phyloP scores from a whole-genome alignment of 805 yeast genomes.

The Kazachstania martiniae region DNA sequence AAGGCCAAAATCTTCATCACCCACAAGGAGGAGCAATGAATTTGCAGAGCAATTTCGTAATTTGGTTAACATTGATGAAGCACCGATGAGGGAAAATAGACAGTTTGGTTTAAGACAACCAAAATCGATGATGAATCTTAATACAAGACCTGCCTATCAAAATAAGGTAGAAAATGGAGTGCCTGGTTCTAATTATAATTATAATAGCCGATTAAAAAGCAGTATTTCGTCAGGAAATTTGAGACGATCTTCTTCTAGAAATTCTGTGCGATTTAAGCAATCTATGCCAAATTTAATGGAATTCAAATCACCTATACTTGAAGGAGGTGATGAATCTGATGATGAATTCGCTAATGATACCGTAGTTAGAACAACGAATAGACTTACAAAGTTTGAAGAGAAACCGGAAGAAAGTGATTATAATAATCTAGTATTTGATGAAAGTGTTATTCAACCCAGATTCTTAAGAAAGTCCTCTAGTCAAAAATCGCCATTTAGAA shows the following conservation, averaged over 20 bases:
- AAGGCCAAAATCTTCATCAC: conserved; percentile 1
- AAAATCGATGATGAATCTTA: conserved; percentile 25
- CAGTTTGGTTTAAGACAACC: conserved; percentile 17
- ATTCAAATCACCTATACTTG: conserved; percentile 7
- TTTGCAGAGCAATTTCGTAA: conserved; percentile 11
- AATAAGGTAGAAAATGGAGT: background rate
- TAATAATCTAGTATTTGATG: conserved; percentile 16
- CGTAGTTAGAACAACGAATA: background rate
- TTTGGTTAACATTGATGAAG: conserved; percentile 5
- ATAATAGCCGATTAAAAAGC: conserved; percentile 15
- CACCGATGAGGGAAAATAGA: background rate
- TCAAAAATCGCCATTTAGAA: conserved; percentile 7
- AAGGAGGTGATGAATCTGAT: conserved; percentile 2
- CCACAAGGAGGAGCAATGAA: conserved; percentile 5
- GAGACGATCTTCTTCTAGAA: conserved; percentile 9
- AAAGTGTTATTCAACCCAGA: conserved; percentile 19
- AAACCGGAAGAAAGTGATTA: conserved; percentile 11
- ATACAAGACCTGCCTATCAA: too few relatives aligned
- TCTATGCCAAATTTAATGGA: conserved; percentile 16
- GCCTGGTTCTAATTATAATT: too few relatives aligned
- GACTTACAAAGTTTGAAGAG: conserved; percentile 9
- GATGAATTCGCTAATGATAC: conserved; percentile 3
- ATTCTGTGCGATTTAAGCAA: conserved; percentile 17
- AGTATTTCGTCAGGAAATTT: conserved; percentile 22
- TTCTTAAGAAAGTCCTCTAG: conserved; percentile 12